Conservation (phyloP, 768 basidiomycete genomes). For the Auricularia sp. region DNA sequence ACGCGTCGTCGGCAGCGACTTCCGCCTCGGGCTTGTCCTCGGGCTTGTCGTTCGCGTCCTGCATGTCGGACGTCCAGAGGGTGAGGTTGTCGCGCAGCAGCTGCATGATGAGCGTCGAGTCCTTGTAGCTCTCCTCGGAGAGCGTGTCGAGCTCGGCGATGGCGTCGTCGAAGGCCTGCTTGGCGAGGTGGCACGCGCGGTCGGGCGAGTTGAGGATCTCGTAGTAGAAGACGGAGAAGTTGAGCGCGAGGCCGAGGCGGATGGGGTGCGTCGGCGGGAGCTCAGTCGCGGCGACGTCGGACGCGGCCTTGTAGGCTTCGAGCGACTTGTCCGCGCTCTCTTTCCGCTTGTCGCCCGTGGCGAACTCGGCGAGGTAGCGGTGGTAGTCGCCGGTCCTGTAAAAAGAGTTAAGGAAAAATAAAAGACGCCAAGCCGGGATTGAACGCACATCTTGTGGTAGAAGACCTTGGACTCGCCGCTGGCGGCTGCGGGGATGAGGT, state of each 20-base stretch:
- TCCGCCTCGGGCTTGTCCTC: too few species aligned
- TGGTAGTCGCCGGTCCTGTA: slow-evolving; percentile 69
- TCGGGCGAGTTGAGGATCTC: slow-evolving; percentile 80
- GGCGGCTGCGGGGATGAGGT: slow-evolving; percentile 52
- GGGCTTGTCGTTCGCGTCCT: slow-evolving; percentile 15
- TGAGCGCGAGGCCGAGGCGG: slow-evolving; percentile 77
- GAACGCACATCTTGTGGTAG: slow-evolving; percentile 65
- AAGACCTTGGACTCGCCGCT: slow-evolving; percentile 79
- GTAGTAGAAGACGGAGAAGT: slow-evolving; percentile 89
- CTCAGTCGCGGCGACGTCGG: slow-evolving; percentile 67
- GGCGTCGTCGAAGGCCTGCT: slow-evolving; percentile 88
- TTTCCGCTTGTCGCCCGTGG: slow-evolving; percentile 58
- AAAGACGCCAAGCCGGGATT: not conserved
- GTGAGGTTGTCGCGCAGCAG: slow-evolving; percentile 77
- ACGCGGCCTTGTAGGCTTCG: slow-evolving; percentile 77
- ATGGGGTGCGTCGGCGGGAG: slow-evolving; percentile 77
- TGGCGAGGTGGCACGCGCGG: slow-evolving; percentile 79
- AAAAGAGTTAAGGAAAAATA: not conserved
- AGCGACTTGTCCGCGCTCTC: slow-evolving; percentile 65
- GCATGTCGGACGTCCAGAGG: slow-evolving; percentile 73
- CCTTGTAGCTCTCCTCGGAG: slow-evolving; percentile 47
- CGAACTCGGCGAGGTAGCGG: slow-evolving; percentile 83
- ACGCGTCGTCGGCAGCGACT: too few species aligned
- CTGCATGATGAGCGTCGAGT: slow-evolving; percentile 78
- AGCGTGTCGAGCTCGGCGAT: slow-evolving; percentile 57